Conservation (phyloP, 371 early-diverging fungal species). For the Capniomyces stellatus region DNA sequence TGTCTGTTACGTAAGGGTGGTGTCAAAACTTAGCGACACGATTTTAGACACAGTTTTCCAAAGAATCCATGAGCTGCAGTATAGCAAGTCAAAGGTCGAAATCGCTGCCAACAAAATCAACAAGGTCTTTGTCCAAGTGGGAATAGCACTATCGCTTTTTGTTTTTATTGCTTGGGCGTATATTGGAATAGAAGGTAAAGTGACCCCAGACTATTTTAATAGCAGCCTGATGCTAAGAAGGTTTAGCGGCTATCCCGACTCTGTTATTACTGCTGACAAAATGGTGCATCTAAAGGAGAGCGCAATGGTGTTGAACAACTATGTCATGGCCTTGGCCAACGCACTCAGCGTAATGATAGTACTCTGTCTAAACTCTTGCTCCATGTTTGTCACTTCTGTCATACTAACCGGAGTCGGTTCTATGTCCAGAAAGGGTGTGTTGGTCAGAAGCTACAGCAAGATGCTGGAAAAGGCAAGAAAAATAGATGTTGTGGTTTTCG, state of each 20-base stretch:
- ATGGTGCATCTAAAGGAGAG: too few relatives aligned
- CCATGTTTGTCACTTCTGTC: slow-evolving; percentile 84
- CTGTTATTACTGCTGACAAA: slow-evolving; percentile 3
- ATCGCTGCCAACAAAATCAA: slow-evolving; percentile 11
- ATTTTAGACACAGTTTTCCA: slow-evolving; percentile 54
- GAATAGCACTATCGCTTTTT: background rate
- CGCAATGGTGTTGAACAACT: too few relatives aligned
- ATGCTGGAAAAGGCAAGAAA: slow-evolving; percentile 57
- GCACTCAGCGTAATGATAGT: slow-evolving; percentile 88
- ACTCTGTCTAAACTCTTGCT: slow-evolving; percentile 90
- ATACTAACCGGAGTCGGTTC: slow-evolving; percentile 94
- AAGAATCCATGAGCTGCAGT: slow-evolving; percentile 12
- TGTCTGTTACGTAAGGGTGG: slow-evolving; percentile 40
- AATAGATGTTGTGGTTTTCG: slow-evolving; percentile 73
- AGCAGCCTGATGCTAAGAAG: background rate
- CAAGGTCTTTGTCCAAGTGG: slow-evolving; percentile 4
- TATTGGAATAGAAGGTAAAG: background rate
- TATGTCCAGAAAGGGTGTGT: slow-evolving; percentile 75
- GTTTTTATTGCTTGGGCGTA: background rate
- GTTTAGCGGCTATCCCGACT: background rate
- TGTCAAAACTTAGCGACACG: slow-evolving; percentile 50
- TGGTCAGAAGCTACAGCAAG: slow-evolving; percentile 64
- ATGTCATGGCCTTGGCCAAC: slow-evolving; percentile 16
- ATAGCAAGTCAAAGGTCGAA: background rate
- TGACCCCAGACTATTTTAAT: background rate